These are phyloP conservation scores for Mycosarcoma maydis DNA, from an alignment of 1,284 basidiomycete species.

Conservation along the genomic window DNA sequence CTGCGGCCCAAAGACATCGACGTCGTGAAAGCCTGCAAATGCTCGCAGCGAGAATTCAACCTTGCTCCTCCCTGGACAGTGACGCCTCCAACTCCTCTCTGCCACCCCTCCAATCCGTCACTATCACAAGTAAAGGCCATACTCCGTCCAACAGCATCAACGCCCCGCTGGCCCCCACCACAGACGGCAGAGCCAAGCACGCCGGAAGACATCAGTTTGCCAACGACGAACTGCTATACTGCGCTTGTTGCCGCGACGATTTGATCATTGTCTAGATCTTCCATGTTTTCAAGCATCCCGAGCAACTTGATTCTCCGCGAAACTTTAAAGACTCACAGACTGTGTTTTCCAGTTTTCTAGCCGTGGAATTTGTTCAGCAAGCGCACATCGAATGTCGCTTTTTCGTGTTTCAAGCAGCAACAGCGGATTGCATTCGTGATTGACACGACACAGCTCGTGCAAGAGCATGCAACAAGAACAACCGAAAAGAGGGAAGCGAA, in stretches of 20 bases:
- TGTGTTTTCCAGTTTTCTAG: too few relatives aligned
- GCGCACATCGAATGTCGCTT: too few relatives aligned
- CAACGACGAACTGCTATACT: conserved; percentile 47
- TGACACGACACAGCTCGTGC: not conserved
- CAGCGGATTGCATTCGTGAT: too few relatives aligned
- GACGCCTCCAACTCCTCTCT: not conserved
- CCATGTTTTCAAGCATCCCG: too few relatives aligned
- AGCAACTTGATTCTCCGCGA: too few relatives aligned
- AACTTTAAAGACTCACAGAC: too few relatives aligned
- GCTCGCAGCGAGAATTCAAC: conserved; percentile 36
- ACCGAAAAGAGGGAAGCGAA: conserved; percentile 9
- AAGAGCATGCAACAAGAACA: not conserved
- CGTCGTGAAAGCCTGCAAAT: conserved; percentile 36
- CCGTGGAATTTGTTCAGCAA: too few relatives aligned
- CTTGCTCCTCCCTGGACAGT: not conserved
- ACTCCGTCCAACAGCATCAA: conserved; percentile 19
- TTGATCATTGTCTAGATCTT: conserved; percentile 35
- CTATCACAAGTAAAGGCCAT: conserved; percentile 27
- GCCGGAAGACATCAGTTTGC: conserved; percentile 38
- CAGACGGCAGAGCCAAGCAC: not conserved
- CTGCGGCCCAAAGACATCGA: conserved; percentile 36
- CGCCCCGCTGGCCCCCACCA: conserved; percentile 7
- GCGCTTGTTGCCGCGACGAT: conserved; percentile 45
- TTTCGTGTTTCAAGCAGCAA: too few relatives aligned
- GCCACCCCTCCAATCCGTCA: conserved; percentile 8